These are phyloP conservation scores for Simplicillium sp. DNA, from an alignment of 2,329 filamentous ascomycete genomes.

Conservation along the genomic window DNA sequence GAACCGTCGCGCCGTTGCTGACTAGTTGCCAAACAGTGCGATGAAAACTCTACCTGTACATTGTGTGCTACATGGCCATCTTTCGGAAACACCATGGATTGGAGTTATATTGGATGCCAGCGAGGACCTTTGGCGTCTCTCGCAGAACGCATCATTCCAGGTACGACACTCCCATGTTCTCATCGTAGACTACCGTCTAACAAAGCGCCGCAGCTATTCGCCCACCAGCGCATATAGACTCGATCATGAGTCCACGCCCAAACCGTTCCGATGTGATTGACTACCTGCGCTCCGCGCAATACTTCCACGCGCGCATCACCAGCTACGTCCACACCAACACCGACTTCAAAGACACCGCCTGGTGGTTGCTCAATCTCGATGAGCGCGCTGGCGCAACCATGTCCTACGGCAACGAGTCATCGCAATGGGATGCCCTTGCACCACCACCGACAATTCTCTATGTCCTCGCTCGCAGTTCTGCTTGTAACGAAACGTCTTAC, in stretches of 20 bases:
- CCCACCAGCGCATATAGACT: no score
- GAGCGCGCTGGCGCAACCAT: constrained; percentile 5
- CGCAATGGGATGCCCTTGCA: constrained; percentile 2
- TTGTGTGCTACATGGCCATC: not conserved
- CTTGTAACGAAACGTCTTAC: constrained; percentile 36
- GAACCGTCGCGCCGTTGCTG: not conserved
- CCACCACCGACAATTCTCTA: constrained; percentile 34
- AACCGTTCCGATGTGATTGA: not conserved
- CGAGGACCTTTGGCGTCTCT: not conserved
- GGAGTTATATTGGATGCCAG: not conserved
- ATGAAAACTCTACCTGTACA: not conserved
- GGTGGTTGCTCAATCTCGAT: not conserved
- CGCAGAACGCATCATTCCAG: not conserved
- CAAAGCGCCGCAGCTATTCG: not conserved
- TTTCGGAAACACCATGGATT: not conserved
- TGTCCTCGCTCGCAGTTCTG: constrained; percentile 42
- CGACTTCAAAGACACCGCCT: not conserved
- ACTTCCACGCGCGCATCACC: not conserved
- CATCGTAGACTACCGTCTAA: not conserved
- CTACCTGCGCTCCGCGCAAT: not conserved
- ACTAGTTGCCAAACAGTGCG: not conserved
- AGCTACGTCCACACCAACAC: not conserved
- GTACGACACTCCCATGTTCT: not conserved
- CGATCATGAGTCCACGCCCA: no score
- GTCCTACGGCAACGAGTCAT: constrained; percentile 1